Percentiles rank a stretch among this genome's conserved stretches.
phyloP scores from a whole-genome alignment of 495 filamentous ascomycete species.

The Hapsidospora chrysogenum region DNA sequence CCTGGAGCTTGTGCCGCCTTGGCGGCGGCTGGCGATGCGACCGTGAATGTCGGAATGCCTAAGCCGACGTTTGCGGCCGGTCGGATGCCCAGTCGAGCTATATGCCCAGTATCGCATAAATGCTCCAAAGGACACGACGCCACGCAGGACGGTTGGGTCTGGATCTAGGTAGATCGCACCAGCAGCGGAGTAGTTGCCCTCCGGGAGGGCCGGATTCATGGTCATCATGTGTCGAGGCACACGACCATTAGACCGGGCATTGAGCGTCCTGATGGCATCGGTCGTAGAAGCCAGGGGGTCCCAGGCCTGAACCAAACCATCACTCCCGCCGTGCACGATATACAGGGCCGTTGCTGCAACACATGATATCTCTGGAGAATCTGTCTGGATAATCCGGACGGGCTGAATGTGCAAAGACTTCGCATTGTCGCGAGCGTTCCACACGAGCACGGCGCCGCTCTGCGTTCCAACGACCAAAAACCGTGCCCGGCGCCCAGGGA shows the following conservation, averaged over 20 bases:
- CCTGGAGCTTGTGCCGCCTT: slow-evolving; percentile 31
- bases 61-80: slow-evolving; percentile 26
- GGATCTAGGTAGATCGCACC: slow-evolving; percentile 77
- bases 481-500: slow-evolving; percentile 74
- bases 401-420: slow-evolving; percentile 37
- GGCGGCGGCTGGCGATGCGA: slow-evolving; percentile 18
- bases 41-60: slow-evolving; percentile 27
- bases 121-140: slow-evolving; percentile 73
- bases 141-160: slow-evolving; percentile 78
- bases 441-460: slow-evolving; percentile 61
- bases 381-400: slow-evolving; percentile 70
- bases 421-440: slow-evolving; percentile 59
- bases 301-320: slow-evolving; percentile 93
- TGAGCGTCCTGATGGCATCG: slow-evolving; percentile 71
- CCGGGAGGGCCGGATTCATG: slow-evolving; percentile 16
- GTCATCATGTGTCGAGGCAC: slow-evolving; percentile 33
- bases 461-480: slow-evolving; percentile 69
- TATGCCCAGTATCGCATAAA: slow-evolving; percentile 89
- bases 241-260: slow-evolving; percentile 70
- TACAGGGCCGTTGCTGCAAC: slow-evolving; percentile 78
- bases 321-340: slow-evolving; percentile 82
- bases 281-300: slow-evolving; percentile 74
- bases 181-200: slow-evolving; percentile 65
- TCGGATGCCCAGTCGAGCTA: slow-evolving; percentile 40
- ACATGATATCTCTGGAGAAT: slow-evolving; percentile 75